Evolutionary conservation across 257 asterid species (phyloP).

Genomic region (Ballota nigra): DNA sequence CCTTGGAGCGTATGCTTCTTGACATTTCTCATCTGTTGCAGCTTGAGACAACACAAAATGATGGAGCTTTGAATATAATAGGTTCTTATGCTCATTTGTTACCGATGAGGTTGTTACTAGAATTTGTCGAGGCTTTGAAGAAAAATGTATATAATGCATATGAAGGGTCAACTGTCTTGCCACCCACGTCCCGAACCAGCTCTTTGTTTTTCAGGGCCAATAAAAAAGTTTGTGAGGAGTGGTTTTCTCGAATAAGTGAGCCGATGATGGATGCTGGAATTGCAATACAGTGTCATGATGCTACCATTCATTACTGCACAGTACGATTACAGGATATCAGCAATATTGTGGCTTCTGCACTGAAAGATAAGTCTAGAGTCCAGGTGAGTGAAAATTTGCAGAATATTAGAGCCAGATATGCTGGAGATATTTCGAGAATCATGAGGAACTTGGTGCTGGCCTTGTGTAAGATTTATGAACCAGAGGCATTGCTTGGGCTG

Average conservation of each 20-base stretch:
- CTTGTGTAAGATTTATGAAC: conserved; percentile 72
- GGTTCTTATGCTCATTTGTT: conserved; percentile 87
- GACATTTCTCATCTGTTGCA: conserved; percentile 84
- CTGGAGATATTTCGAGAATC: conserved; percentile 70
- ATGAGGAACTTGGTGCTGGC: conserved; percentile 66
- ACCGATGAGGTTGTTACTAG: conserved; percentile 94
- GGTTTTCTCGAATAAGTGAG: conserved; percentile 98
- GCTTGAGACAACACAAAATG: conserved; percentile 78
- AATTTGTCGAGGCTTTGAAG: conserved; percentile 97
- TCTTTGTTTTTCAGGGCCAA: conserved; percentile 92
- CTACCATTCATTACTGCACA: conserved; percentile 77
- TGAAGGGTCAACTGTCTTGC: conserved; percentile 90
- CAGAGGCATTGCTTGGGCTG: conserved; percentile 79
- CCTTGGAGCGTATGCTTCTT: conserved; percentile 96
- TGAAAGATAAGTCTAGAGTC: conserved; percentile 65
- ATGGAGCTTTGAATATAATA: conserved; percentile 68
- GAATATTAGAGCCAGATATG: conserved; percentile 58
- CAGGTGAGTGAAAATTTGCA: conserved; percentile 58
- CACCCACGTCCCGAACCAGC: conserved; percentile 73
- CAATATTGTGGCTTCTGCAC: conserved; percentile 53
- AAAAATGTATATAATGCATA: conserved; percentile 95
- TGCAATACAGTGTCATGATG: conserved; percentile 87
- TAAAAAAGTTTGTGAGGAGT: conserved; percentile 96
- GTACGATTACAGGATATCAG: conserved; percentile 71
- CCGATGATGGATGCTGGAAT: conserved; percentile 99